These are phyloP conservation scores for Podaxis sp. DNA, from an alignment of 768 basidiomycete genomes.

Conservation along the genomic window DNA sequence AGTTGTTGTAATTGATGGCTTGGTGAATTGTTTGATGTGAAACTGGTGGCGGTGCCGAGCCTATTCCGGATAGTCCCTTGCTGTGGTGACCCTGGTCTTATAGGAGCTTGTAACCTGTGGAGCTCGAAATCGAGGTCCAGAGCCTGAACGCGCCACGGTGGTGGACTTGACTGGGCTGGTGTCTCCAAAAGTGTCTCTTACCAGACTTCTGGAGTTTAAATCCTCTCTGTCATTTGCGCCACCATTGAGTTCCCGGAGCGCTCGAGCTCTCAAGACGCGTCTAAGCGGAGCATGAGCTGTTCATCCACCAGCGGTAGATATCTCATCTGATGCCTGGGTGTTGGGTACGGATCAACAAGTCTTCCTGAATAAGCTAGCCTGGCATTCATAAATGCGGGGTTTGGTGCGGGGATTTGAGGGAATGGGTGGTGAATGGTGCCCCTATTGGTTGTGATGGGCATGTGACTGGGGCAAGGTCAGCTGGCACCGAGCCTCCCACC, in stretches of 20 bases:
- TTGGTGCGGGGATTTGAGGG: neutral
- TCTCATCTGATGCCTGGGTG: neutral
- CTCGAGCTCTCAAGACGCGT: neutral
- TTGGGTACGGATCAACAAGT: neutral
- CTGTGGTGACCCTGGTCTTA: neutral
- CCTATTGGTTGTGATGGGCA: slow-evolving; percentile 1
- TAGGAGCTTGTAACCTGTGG: neutral
- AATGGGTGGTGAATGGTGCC: neutral
- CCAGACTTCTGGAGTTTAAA: no score
- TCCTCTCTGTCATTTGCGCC: no score
- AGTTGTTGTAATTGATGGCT: neutral
- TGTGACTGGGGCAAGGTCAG: slow-evolving; percentile 12
- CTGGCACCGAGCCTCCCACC: slow-evolving; percentile 8
- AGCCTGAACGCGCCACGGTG: neutral
- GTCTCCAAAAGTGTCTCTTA: no score
- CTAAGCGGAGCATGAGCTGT: neutral
- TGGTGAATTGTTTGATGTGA: neutral
- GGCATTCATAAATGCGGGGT: neutral
- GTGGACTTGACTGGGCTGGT: no score
- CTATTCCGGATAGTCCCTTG: neutral
- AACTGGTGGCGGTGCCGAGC: neutral
- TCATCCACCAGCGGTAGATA: neutral
- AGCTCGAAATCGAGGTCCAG: neutral
- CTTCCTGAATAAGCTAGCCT: neutral
- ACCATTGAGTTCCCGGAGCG: no score